Base-by-base conservation (phyloP, 805 yeast genomes). In the Yarrowia sp. region DNA sequence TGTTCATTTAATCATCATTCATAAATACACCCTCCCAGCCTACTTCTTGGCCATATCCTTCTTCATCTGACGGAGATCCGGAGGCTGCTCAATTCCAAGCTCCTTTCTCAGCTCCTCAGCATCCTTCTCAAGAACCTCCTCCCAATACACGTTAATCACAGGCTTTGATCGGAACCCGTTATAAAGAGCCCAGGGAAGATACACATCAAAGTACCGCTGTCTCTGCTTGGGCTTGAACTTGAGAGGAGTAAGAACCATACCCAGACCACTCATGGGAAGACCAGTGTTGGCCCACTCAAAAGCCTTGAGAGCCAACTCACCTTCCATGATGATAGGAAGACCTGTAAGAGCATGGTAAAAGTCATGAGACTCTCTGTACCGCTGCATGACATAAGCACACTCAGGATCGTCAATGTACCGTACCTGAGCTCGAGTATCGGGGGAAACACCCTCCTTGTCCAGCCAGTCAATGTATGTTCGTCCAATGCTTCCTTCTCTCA, bases 331-430 rank as follows among this genome's bases (percentile, higher is more conserved):
- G 53, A 92, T 89, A 0, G 98, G 98, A 60, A 90, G 80, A 14
- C 96, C 93, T 0, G 96, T 88, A 33, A 95, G 81, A 0, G 98
- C 90, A 73, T 95, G 99, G 73, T 92, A 93, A 72, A 95, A 95
- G 73, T 95, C 99, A 72, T 95, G 99, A 73, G 97, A 92, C 74
- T 95, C 98, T 63, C 99, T 83, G 74, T 93, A 95, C 70, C 99
- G 79, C 74, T 91, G 96, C 79, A 86, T 91, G n/a, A 93, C 88
- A 73, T 88, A 95, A 0, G 97, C 97, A 69, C 90, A 83, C 71
- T 91, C 96, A 48, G 90, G 92, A 73, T 95, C 92, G 68, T 90
- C 92, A 47, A 95, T 90, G 75, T 84, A 95, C 67, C 84, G 85
- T 9, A 95, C 98, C 1, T 91, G 88, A 2, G 88, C 92, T 70